A percentile compares a stretch with the other conserved stretches of the same genome.
phyloP scores from a whole-genome alignment of 345 rosid species.

The Citrus glauca region DNA sequence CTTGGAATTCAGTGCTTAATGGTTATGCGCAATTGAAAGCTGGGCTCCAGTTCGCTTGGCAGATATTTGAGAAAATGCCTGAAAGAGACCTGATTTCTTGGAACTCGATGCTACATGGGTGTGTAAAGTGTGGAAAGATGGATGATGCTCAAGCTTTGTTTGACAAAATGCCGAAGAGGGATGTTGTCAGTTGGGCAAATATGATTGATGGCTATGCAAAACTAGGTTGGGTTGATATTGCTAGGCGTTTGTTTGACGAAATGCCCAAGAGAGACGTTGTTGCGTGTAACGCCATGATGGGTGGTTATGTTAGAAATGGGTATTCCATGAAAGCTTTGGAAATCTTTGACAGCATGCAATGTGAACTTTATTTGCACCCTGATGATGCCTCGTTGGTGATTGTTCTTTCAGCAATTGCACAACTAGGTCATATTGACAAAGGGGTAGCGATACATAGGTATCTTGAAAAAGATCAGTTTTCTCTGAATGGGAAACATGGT shows the following conservation, averaged over 20 bases:
- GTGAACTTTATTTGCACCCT: constrained; percentile 19
- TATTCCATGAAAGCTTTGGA: constrained; percentile 29
- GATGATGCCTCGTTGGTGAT: constrained; percentile 30
- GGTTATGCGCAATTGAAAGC: constrained; percentile 38
- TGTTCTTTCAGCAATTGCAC: constrained; percentile 38
- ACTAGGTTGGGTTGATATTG: constrained; percentile 24
- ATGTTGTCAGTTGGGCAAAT: constrained; percentile 40
- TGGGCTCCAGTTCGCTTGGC: constrained; percentile 36
- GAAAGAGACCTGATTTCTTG: constrained; percentile 44
- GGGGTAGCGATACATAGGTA: constrained; percentile 32
- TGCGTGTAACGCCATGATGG: constrained; percentile 45
- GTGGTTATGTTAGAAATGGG: constrained; percentile 36
- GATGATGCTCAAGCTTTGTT: constrained; percentile 38
- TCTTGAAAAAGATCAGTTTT: constrained; percentile 19
- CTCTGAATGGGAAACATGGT: constrained; percentile 35
- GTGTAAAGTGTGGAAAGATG: constrained; percentile 35
- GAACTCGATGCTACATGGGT: constrained; percentile 46
- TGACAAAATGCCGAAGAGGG: constrained; percentile 39
- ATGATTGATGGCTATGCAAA: constrained; percentile 47
- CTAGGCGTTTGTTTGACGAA: constrained; percentile 31
- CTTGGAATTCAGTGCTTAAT: constrained; percentile 70
- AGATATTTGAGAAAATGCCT: constrained; percentile 52
- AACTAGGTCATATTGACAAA: constrained; percentile 26
- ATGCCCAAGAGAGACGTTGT: constrained; percentile 42
- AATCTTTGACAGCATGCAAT: constrained; percentile 32